Conservation (phyloP, 225 moss, liverwort and hornwort species). For the Polytrichum commune region DNA sequence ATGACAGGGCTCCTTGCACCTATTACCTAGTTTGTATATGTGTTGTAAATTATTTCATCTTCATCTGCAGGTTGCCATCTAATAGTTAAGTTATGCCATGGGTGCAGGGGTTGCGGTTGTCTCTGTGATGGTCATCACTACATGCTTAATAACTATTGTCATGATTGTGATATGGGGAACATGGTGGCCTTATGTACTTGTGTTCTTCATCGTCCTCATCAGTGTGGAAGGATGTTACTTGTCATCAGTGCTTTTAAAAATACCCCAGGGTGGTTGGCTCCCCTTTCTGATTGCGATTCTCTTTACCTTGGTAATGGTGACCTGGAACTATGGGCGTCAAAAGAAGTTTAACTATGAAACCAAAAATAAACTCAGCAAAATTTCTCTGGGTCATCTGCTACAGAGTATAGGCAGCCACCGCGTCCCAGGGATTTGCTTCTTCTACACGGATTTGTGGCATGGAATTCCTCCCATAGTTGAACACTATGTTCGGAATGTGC, state of each 20-base stretch:
- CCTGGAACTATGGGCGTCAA: constrained; percentile 72
- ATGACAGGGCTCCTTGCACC: too few relatives aligned
- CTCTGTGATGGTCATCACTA: constrained; percentile 79
- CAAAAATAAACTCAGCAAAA: constrained; percentile 58
- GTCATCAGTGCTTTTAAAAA: constrained; percentile 65
- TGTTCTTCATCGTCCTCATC: constrained; percentile 50
- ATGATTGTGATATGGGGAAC: constrained; percentile 84
- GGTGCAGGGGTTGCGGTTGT: constrained; percentile 78
- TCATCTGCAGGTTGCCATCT: too few relatives aligned
- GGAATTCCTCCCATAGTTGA: constrained; percentile 78
- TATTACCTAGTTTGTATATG: too few relatives aligned
- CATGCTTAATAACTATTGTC: constrained; percentile 62
- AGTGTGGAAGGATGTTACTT: constrained; percentile 63
- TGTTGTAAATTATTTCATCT: too few relatives aligned
- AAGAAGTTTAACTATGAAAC: constrained; percentile 69
- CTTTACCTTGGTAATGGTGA: constrained; percentile 64
- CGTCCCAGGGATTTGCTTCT: constrained; percentile 82
- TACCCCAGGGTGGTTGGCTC: constrained; percentile 84
- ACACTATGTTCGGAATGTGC: constrained; percentile 71
- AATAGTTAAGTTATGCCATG: too few relatives aligned
- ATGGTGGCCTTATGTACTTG: constrained; percentile 18
- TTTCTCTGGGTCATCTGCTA: constrained; percentile 40
- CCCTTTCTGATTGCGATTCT: constrained; percentile 58
- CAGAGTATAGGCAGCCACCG: constrained; percentile 38
- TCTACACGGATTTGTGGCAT: constrained; percentile 69